Evolutionary conservation across 2,329 filamentous ascomycete species (phyloP).

Genomic region (Tolypocladium nubicola): DNA sequence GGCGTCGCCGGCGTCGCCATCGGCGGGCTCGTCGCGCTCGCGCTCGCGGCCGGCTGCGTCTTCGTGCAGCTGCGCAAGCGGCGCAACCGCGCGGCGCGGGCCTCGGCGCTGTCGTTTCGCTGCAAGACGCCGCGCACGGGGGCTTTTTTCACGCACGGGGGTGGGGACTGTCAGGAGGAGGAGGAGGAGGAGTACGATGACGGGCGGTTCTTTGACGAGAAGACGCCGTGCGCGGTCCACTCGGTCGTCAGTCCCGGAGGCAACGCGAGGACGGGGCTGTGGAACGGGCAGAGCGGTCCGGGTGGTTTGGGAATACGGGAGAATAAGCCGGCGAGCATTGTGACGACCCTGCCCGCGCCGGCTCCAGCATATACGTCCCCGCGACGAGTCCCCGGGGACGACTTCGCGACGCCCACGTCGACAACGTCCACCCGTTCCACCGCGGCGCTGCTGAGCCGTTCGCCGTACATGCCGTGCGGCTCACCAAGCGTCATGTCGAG

Average conservation of each 20-base stretch:
- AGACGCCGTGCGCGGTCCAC: background rate
- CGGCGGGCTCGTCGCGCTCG: conserved; percentile 25
- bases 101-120: conserved; percentile 38
- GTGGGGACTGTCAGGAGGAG: background rate
- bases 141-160: background rate
- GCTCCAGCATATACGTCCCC: conserved; percentile 5
- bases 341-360: conserved; percentile 10
- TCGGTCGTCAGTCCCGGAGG: background rate
- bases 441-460: conserved; percentile 19
- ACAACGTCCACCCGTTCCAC: conserved; percentile 22
- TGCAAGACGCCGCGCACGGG: conserved; percentile 28
- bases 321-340: background rate
- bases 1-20: conserved; percentile 34
- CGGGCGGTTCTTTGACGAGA: background rate
- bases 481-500: background rate
- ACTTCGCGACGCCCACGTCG: conserved; percentile 18
- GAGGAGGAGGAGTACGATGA: background rate
- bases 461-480: background rate
- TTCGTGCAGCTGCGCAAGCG: conserved; percentile 37
- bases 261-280: background rate
- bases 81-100: conserved; percentile 17
- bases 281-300: background rate
- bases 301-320: background rate
- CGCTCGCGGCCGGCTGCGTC: conserved; percentile 25
- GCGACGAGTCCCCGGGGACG: conserved; percentile 7